Base-by-base conservation (phyloP, 106 monocot species). In the Dendrobium chrysotoxum region DNA sequence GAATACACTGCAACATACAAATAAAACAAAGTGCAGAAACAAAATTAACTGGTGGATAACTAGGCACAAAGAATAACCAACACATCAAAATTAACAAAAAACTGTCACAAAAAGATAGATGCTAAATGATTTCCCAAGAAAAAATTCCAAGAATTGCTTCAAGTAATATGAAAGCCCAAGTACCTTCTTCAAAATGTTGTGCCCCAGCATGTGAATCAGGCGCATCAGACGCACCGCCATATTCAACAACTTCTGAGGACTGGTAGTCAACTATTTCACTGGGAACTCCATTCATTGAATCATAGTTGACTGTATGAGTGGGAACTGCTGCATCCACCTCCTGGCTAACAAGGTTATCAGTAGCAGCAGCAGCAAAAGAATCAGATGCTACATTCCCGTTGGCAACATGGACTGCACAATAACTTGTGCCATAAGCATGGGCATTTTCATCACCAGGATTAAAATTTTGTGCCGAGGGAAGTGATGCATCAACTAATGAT, bases 161-260 rank as follows among this genome's bases (percentile, higher is more conserved):
- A 30, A 17, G 8, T 47, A 7, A 76, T 26, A 53, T 28, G 13
- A 21, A 67, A 78, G 39, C 31, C 15, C 0, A 0, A 28, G 38
- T 84, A 89, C 91, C 94, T 57, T 86, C 88, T 28, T 77, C 80
- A 81, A 82, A 85, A 28, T 31, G 70, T 15, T 86, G 85, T 75
- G 88, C 84, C 40, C 81, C 86, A 40, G 81, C 78, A 76, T 61
- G 28, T 35, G 31, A 81, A 44, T 75, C 80, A 28, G 57, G 65
- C 23, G 78, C 89, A 80, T 44, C 83, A 35, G 85, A 31, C 28
- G 68, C 72, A 77, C 39, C 66, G 66, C 91, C 91, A 84, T 87
- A 90, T 72, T 85, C 88, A 23, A 75, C 20, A 82, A 67, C 81
- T 55, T 54, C 86, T 7, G 85, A 23, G 16, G 88, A 73, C 38